Evolutionary conservation across 257 asterid genomes (phyloP).

Genomic region (Solanum rostratum): DNA sequence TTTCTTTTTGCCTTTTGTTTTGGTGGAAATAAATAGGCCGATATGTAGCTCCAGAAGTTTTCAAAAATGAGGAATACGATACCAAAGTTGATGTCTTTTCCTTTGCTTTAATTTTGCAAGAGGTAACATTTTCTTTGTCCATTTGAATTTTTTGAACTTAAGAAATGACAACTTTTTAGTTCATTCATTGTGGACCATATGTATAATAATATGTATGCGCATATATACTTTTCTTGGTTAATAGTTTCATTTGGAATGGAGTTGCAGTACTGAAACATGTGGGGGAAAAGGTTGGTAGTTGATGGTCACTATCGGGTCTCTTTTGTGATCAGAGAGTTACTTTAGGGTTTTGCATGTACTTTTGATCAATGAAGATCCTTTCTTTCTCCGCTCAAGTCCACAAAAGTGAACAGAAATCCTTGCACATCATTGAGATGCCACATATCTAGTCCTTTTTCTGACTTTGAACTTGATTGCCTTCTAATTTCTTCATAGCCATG

Average conservation of each 20-base stretch:
- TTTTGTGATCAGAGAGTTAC: background rate
- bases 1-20: background rate
- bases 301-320: background rate
- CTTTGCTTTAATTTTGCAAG: conserved; percentile 84
- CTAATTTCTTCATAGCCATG: background rate
- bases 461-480: background rate
- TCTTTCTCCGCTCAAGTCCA: background rate
- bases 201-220: background rate
- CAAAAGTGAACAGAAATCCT: background rate
- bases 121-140: conserved; percentile 31
- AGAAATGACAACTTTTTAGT: background rate
- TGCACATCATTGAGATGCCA: background rate
- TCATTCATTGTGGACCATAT: background rate
- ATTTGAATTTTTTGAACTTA: background rate
- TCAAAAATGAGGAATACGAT: conserved; percentile 75
- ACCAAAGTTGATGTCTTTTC: conserved; percentile 97
- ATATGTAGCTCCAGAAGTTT: conserved; percentile 90
- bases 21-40: conserved; percentile 49
- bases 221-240: background rate
- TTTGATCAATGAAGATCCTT: background rate
- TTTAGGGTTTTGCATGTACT: background rate
- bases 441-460: background rate
- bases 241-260: background rate
- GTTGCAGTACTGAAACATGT: background rate
- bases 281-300: background rate